These are phyloP conservation scores for Clitoria ternatea DNA, from an alignment of 306 rosid genomes.

Conservation along the genomic window DNA sequence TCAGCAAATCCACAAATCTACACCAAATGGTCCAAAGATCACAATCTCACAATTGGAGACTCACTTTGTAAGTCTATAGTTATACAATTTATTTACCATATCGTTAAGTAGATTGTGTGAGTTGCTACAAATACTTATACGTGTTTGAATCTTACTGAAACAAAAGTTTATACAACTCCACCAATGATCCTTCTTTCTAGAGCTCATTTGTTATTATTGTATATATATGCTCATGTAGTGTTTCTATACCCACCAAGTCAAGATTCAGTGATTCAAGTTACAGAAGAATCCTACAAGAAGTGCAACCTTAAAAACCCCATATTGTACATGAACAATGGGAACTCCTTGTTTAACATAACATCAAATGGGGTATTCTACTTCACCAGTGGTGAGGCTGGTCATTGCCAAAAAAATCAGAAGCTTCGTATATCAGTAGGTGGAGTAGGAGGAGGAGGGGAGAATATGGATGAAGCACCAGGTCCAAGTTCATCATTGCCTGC, in stretches of 20 bases:
- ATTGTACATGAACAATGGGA: constrained; percentile 70
- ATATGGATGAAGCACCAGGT: constrained; percentile 34
- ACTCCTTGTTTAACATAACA: constrained; percentile 82
- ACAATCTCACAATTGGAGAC: constrained; percentile 67
- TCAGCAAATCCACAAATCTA: constrained; percentile 63
- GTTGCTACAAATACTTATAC: neutral
- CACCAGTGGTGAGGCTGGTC: constrained; percentile 68
- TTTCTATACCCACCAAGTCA: constrained; percentile 93
- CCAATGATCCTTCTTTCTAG: neutral
- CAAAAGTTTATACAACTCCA: neutral
- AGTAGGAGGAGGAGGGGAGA: constrained; percentile 12
- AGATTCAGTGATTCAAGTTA: constrained; percentile 90
- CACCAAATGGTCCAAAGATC: constrained; percentile 69
- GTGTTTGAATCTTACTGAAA: neutral
- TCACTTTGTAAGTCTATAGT: constrained; percentile 65
- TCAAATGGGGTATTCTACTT: constrained; percentile 60
- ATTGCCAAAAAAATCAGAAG: constrained; percentile 74
- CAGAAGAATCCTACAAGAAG: constrained; percentile 48
- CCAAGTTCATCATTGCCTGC: constrained; percentile 52
- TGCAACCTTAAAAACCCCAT: constrained; percentile 82
- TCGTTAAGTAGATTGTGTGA: no score
- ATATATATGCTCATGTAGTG: constrained; percentile 38
- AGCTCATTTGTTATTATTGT: neutral
- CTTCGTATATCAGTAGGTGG: constrained; percentile 48
- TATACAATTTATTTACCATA: no score